phyloP scores from a whole-genome alignment of 2,329 filamentous ascomycete genomes.

The Microdochium nivale region DNA sequence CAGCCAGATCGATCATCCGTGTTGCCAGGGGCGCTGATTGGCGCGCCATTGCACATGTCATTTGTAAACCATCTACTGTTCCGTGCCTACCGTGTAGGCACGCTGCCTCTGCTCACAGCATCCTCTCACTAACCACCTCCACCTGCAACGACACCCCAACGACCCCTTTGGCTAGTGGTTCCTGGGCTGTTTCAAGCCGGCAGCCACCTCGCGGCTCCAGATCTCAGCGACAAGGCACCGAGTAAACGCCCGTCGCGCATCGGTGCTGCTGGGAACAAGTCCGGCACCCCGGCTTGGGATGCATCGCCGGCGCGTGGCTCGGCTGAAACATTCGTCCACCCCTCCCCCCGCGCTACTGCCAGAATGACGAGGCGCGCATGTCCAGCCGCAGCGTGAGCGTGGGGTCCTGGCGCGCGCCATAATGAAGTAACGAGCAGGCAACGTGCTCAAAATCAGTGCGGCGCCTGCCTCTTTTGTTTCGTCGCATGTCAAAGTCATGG shows the following conservation, averaged over 20 bases:
- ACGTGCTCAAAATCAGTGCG: too few relatives aligned
- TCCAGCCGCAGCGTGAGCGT: neutral
- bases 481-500: too few relatives aligned
- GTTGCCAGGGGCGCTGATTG: neutral
- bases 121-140: too few relatives aligned
- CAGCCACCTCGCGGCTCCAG: neutral
- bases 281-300: too few relatives aligned
- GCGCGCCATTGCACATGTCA: neutral
- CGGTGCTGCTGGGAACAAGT: too few relatives aligned
- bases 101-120: too few relatives aligned
- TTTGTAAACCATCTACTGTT: neutral
- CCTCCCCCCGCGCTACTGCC: neutral
- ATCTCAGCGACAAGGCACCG: neutral
- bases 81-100: too few relatives aligned
- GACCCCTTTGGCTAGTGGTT: too few relatives aligned
- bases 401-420: neutral
- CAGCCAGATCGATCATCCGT: neutral
- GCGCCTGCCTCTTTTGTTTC: too few relatives aligned
- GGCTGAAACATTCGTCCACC: conserved; percentile 1
- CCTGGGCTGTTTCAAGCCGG: neutral
- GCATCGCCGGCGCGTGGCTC: too few relatives aligned
- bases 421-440: too few relatives aligned
- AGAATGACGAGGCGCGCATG: neutral
- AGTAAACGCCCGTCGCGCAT: neutral
- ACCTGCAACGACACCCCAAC: too few relatives aligned